phyloP scores from a whole-genome alignment of 306 rosid species.

The Argentina anserina region DNA sequence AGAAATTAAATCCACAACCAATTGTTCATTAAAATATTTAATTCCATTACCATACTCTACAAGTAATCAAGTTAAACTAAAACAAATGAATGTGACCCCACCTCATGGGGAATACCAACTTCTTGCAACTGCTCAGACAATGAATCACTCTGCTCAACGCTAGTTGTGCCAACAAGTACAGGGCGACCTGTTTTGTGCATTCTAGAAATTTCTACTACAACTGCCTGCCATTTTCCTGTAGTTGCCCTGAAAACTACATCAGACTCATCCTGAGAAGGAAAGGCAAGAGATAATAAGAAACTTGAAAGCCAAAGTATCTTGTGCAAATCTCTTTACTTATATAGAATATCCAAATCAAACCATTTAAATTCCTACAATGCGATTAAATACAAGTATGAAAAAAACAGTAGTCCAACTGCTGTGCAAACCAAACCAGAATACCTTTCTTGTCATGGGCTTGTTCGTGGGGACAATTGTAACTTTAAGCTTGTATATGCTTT shows the following conservation, averaged over 20 bases:
- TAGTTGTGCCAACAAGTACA: conserved; percentile 97
- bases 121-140: conserved; percentile 79
- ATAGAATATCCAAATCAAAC: neutral
- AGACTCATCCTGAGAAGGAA: conserved; percentile 75
- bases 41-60: neutral
- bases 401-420: neutral
- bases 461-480: conserved; percentile 95
- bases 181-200: conserved; percentile 93
- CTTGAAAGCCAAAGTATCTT: conserved; percentile 10
- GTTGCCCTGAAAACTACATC: conserved; percentile 95
- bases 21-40: conserved; percentile 1
- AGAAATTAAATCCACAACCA: conserved; percentile 1
- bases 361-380: neutral
- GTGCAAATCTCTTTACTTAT: neutral
- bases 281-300: conserved; percentile 32
- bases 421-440: too few species aligned
- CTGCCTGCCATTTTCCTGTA: conserved; percentile 92
- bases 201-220: conserved; percentile 95
- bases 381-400: neutral
- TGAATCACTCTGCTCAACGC: conserved; percentile 96
- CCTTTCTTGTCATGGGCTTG: conserved; percentile 97
- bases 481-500: conserved; percentile 96
- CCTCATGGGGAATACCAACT: conserved; percentile 89
- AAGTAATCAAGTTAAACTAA: conserved; percentile 17
- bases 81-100: conserved; percentile 28